Base-by-base conservation (phyloP, 2,329 filamentous ascomycete species). In the Leptodontidium sp. region DNA sequence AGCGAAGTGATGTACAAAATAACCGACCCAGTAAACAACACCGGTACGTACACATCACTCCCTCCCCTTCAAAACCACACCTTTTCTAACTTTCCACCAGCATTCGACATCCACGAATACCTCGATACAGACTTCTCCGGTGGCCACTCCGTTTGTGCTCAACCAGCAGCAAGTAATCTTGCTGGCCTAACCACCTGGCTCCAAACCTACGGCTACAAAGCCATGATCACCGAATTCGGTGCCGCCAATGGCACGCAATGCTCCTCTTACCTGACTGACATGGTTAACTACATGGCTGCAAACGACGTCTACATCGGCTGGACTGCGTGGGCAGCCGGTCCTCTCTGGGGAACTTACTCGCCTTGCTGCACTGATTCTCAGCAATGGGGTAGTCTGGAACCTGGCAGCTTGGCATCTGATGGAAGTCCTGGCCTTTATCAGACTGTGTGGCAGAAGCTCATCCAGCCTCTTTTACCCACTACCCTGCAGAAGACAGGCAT, bases 101-200 rank as follows among this genome's bases (percentile, higher is more conserved):
- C 83, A 7, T 80, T 85, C 53, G 84, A 86, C 69, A 83, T 86
- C 72, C 84, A 86, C 75, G 81, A 85, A 73, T 85, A 85, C 73
- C 80, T 85, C 15, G 84, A 86, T 71, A 75, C 78, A 35, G 84
- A 85, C 71, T 85, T 80, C 65, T 83, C 81, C 53, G 84, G 84
- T 35, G 70, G 74, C 0, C 83, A 85, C 70, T 69, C 78, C 8
- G 78, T 79, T n/a, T 84, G 81, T 72, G 78, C 79, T n/a, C 77
- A 79, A 57, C 78, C 78, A 7, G 79, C 81, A 1, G 79, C 79
- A 2, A 75, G 76, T 0, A 80, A 83, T 68, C 78, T 85, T 47
- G 77, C 78, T 3, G 78, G 75, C 8, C 74, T 84, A 9, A 85
- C 84, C 0, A 72, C 75, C n/a, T 85, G 83, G 84, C 77, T 86